Percentiles rank a stretch among this genome's conserved stretches.
phyloP scores from a whole-genome alignment of 805 yeast species.

The Candida palmyrensis region DNA sequence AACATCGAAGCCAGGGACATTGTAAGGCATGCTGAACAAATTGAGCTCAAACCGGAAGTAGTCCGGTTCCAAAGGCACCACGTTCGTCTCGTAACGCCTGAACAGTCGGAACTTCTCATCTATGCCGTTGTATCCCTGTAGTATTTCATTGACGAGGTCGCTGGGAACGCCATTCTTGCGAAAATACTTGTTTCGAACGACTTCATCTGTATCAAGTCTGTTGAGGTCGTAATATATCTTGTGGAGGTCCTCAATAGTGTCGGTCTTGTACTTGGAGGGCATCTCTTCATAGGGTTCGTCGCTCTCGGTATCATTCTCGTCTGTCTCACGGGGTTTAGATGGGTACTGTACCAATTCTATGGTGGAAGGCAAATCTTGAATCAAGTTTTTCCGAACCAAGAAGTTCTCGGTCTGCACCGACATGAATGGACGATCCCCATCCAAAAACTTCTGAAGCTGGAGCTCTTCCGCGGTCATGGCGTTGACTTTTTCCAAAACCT shows the following conservation, averaged over 20 bases:
- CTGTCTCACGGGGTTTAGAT: no score
- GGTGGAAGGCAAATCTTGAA: conserved; percentile 3
- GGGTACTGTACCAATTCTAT: background rate
- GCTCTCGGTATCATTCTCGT: background rate
- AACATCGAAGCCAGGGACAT: conserved; percentile 39
- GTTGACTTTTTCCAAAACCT: conserved; percentile 8
- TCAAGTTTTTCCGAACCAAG: conserved; percentile 2
- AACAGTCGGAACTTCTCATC: conserved; percentile 30
- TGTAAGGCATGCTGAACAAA: conserved; percentile 27
- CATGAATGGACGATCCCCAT: conserved; percentile 4
- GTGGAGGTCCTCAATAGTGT: conserved; percentile 21
- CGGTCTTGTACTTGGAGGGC: conserved; percentile 1
- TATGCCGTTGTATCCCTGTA: conserved; percentile 33
- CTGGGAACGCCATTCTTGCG: conserved; percentile 26
- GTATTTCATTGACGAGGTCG: conserved; percentile 22
- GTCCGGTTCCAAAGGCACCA: conserved; percentile 22
- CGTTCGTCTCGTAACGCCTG: conserved; percentile 29
- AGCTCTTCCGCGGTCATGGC: conserved; percentile 3
- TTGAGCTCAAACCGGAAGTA: conserved; percentile 25
- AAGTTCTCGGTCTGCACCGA: conserved; percentile 3
- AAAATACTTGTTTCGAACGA: conserved; percentile 33
- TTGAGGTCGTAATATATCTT: conserved; percentile 25
- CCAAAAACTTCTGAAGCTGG: conserved; percentile 3
- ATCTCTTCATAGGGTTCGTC: no score
- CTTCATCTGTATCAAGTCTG: conserved; percentile 31